Base-by-base conservation (phyloP, 106 monocot species). In the Phalaenopsis equestris region DNA sequence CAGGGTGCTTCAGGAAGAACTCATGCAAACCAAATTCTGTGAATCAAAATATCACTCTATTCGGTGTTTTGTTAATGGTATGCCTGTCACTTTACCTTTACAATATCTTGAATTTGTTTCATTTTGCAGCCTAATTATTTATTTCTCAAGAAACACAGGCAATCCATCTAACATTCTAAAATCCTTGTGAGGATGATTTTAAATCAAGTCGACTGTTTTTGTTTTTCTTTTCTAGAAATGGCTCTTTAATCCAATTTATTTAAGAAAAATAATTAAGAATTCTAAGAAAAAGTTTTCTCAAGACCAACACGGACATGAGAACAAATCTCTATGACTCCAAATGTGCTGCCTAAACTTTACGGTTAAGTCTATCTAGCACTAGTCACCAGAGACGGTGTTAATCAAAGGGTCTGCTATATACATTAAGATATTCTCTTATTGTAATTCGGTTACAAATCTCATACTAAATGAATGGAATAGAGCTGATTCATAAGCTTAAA, bases 51-150 rank as follows among this genome's bases (percentile, higher is more conserved):
- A 85, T 80, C 4, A 78, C 77, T 58, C 6, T 85, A 80, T 85
- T 82, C 82, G 88, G 83, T 80, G 82, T 21, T 39, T 38, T 88
- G 68, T n/a, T 88, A 38, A 82, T 88, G 67, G 88, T 88, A 83
- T 80, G 83, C 75, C 4, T 30, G 18, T 72, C 38, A 56, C 19
- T 68, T 17, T 41, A 4, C 23, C 19, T 75, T 45, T 42, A n/a
- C 3, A 42, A 75, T 19, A 75, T 17, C 45, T 74, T 75, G 74
- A 45, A 43, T 75, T 75, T 75, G n/a, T 43, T 75, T 43, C 1
- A 18, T 18, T 18, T 75, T 75, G 76, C 36, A 70, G 15, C 67
- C 4, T 10, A 70, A 15, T 16, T 70, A 39, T 37, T 12, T 70
- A 70, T 70, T 70, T 70, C 36, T 15, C 5, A 39, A 39, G 70